Base-by-base conservation (phyloP, 768 basidiomycete genomes). In the Galerina sulciceps region DNA sequence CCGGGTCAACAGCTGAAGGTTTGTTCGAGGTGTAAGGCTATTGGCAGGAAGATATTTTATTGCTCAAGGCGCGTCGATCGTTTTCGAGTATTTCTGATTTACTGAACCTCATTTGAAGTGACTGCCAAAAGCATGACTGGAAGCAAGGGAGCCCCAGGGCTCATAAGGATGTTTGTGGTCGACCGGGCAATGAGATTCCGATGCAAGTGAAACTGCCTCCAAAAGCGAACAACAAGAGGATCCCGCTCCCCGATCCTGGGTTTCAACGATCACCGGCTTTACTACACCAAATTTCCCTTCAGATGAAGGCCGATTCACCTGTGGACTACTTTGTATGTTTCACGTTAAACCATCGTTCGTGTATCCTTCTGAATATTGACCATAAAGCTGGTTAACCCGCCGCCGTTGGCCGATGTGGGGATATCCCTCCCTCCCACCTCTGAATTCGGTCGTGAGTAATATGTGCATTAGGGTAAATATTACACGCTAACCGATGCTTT, bases 41-140 rank as follows among this genome's bases (percentile, higher is more conserved):
- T 58, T 15, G 56, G 57, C n/a, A 44, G 55, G 11, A 58, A 9
- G 20, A n/a, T 60, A n/a, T 38, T 34, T 13, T 64, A 64, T 44
- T 64, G 63, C 31, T 64, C 63, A 2, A 55, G 43, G 63, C 60
- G 36, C 11, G 58, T 36, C 8, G 26, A 35, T 15, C n/a, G 14
- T 11, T 14, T 26, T 52, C 4, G 5, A 10, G 26, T 22, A 14
- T 13, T n/a, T 11, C 23, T 49, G 17, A 26, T 13, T 50, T 17
- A 48, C 18, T 31, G 23, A 9, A 10, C n/a, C 26, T 3, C 0
- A 38, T 14, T 45, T 52, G 18, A 35, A 67, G 68, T 31, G 62
- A 66, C 37, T 68, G 69, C 49, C 69, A 70, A 49, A 57, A 55
- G 15, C 38, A 62, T 4, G 68, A 68, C 47, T 69, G 68, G 68